Base-by-base conservation (phyloP, 1,284 basidiomycete genomes). In the Cutaneotrichosporon sp. region DNA sequence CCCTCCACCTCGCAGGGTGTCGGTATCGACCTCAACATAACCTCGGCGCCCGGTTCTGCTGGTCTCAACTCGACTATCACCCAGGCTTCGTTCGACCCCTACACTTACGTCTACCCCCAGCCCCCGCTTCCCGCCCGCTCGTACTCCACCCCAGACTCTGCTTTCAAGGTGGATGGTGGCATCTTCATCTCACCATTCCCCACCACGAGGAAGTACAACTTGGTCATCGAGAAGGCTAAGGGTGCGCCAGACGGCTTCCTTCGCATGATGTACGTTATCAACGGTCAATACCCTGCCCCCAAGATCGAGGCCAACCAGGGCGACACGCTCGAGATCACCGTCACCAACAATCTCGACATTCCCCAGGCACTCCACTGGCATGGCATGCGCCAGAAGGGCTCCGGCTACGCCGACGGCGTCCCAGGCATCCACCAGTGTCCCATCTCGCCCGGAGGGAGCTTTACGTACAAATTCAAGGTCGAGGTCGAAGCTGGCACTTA, bases 391-490 rank as follows among this genome's bases (percentile, higher is more conserved):
- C 73, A 75, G 63, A 74, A 73, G 40, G 69, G 69, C 32, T 65
- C 73, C 26, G 60, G 61, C 21, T 62, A 49, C 51, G 72, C 71
- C 66, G 75, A 76, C 61, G 75, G 75, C 42, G 68, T 73, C 8
- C 73, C 75, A 3, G 75, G 75, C 30, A 47, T 76, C 22, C 67
- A 73, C 2, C 82, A 77, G 74, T 87, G 86, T 67, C 84, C 85
- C 3, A 85, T 87, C 64, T 78, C 81, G 5, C 75, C 84, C 34
- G 40, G 40, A 14, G 5, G 9, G 5, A 13, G 2, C 11, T 42
- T 42, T 13, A 42, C 40, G 40, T 42, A 42, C 40, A 42, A 16
- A 13, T 42, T 42, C 40, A 42, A 42, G 40, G 14, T 42, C 40
- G 40, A 42, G 40, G 16, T 18, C 9, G 40, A 42, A 13, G 40